Conservation (phyloP, 768 basidiomycete species). For the Trametes punicea region DNA sequence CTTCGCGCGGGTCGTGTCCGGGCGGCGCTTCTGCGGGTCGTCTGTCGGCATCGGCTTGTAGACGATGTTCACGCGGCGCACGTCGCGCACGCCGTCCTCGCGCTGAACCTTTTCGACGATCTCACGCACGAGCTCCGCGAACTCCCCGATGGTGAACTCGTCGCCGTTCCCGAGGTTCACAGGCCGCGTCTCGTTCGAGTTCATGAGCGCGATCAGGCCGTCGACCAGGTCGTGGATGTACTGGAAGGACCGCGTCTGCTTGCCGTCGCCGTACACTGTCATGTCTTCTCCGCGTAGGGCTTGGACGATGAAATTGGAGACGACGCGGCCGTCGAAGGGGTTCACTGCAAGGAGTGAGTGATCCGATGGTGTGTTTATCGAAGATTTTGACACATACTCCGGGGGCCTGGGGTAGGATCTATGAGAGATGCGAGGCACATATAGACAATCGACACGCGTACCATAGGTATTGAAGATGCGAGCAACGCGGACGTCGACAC, state of each 20-base stretch:
- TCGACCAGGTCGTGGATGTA: slow-evolving; percentile 98
- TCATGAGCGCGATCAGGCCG: slow-evolving; percentile 92
- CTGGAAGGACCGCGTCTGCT: slow-evolving; percentile 93
- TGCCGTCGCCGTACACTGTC: slow-evolving; percentile 94
- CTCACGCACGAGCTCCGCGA: slow-evolving; percentile 88
- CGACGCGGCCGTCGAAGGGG: slow-evolving; percentile 94
- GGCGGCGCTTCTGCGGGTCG: slow-evolving; percentile 91
- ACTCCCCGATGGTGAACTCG: slow-evolving; percentile 94
- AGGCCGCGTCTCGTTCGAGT: slow-evolving; percentile 87
- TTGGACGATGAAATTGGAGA: slow-evolving; percentile 98
- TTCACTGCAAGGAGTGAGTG: slow-evolving; percentile 59
- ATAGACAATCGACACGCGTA: slow-evolving; percentile 19
- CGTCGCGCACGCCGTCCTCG: slow-evolving; percentile 61
- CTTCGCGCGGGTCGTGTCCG: slow-evolving; percentile 91
- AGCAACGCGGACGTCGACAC: slow-evolving; percentile 93
- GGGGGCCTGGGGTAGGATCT: slow-evolving; percentile 40
- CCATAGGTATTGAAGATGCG: slow-evolving; percentile 99
- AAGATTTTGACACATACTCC: slow-evolving; percentile 48
- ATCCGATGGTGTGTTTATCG: slow-evolving; percentile 18
- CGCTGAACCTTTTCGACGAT: slow-evolving; percentile 91
- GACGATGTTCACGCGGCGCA: slow-evolving; percentile 60
- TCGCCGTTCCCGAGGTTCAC: slow-evolving; percentile 96
- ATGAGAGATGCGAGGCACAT: not conserved
- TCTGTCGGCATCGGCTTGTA: slow-evolving; percentile 84
- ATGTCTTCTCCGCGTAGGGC: slow-evolving; percentile 95